Evolutionary conservation across 805 yeast genomes (phyloP), one percentile per base, ranked within the genome.

Genomic region (Nakazawaea wickerhamii): DNA sequence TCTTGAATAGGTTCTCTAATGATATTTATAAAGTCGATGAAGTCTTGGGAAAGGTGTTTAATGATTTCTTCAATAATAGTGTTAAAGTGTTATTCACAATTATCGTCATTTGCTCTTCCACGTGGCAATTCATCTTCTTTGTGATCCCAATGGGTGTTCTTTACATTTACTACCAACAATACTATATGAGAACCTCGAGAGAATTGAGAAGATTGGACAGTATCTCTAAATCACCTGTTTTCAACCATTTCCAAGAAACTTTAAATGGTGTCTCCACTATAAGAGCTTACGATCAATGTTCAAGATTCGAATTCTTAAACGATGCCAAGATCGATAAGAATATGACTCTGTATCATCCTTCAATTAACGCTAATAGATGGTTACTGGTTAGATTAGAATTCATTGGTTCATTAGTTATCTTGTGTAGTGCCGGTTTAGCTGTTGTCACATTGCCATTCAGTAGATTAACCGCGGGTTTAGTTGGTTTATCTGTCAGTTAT

Each of bases 311-410:
- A 38, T 72, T 64, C 51, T 68, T 79, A 55, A 79, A 79, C 55
- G 75, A 76, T 51, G 61, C 71, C 17, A 71, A 81, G 54, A 70
- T 86, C 43, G 95, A 87, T 54, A 75, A 75, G 55, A 86, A 87
- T 58, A 75, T 87, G 79, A 72, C 81, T 52, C 95, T 95, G 0
- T 86, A 75, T 55, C 87, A 84, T 67, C 95, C 95, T 25, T 72
- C 89, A 10, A 75, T 85, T 40, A 82, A 83, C 58, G 86, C 95
- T 14, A 87, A 87, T 59, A 75, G 96, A 61, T 87, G 96, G 96
- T 72, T 88, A 49, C 95, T 95, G 6, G 90, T 84, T 4, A 73
- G 96, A 55, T 71, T 87, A 46, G 95, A 88, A 58, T 77, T 81
- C 50, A 68, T 87, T 49, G 95, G 95, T 19, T 81, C 95, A 1